Conservation (phyloP, 75 land plant genomes). For the Ceratopteris richardii region DNA sequence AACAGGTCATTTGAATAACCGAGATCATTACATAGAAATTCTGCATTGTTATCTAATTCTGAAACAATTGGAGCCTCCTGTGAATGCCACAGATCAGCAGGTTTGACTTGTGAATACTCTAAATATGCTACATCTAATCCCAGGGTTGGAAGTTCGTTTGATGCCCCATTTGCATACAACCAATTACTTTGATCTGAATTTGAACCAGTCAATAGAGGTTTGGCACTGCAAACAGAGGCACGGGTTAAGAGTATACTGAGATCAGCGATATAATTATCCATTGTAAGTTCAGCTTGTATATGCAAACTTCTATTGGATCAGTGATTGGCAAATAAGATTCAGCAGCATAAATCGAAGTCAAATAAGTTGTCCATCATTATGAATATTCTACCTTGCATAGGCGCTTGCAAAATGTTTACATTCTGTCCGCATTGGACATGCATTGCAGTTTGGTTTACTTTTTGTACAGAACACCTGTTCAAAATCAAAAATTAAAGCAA, state of each 20-base stretch:
- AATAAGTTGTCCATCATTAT: too few species aligned
- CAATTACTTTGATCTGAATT: neutral
- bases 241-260: too few species aligned
- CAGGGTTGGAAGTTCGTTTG: neutral
- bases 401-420: slow-evolving; percentile 99
- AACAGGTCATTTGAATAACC: neutral
- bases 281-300: too few species aligned
- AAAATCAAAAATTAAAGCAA: too few species aligned
- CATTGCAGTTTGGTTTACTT: slow-evolving; percentile 92
- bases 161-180: neutral
- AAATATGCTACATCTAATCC: neutral
- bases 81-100: neutral
- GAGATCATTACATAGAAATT: neutral
- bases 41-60: neutral
- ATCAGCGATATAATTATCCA: too few species aligned
- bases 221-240: slow-evolving; percentile 4
- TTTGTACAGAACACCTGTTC: slow-evolving; percentile 98
- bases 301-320: too few species aligned
- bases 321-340: too few species aligned
- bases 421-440: slow-evolving; percentile 89
- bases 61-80: neutral
- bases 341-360: too few species aligned
- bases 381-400: slow-evolving; percentile 68
- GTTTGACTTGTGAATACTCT: neutral
- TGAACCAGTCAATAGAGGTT: slow-evolving; percentile 2